Evolutionary conservation across 805 yeast species (phyloP).

Genomic region (Saturnispora sanitii): DNA sequence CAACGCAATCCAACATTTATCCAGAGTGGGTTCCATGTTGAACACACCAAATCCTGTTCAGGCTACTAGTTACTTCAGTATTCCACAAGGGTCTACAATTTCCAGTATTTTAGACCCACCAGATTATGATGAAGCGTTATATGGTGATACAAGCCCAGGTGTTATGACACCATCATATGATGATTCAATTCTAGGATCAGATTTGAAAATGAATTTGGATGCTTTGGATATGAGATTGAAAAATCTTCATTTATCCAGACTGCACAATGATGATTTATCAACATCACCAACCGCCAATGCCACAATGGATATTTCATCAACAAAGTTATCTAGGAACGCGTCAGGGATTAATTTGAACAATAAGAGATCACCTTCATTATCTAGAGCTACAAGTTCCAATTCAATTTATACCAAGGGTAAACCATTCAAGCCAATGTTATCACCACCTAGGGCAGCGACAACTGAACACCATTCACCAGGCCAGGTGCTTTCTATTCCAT

Average conservation of each 20-base stretch:
- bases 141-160: constrained; percentile 36
- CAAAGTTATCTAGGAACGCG: constrained; percentile 5
- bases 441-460: constrained; percentile 5
- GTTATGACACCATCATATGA: constrained; percentile 67
- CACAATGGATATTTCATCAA: constrained; percentile 2
- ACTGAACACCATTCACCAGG: background rate
- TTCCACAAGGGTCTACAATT: background rate
- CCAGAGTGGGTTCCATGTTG: constrained; percentile 46
- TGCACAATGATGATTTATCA: background rate
- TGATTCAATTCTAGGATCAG: constrained; percentile 19
- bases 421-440: constrained; percentile 3
- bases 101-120: constrained; percentile 53
- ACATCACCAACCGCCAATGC: background rate
- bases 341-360: constrained; percentile 1
- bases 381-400: constrained; percentile 10
- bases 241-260: constrained; percentile 13
- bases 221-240: constrained; percentile 25
- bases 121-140: constrained; percentile 71
- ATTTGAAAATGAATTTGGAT: constrained; percentile 21
- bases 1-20: constrained; percentile 53
- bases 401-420: constrained; percentile 2
- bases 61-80: background rate
- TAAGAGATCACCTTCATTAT: constrained; percentile 9
- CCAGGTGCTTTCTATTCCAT: background rate
- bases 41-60: constrained; percentile 14